These are phyloP conservation scores for Plasmodium knowlesi DNA, from an alignment of 169 alveolate species.

Conservation along the genomic window DNA sequence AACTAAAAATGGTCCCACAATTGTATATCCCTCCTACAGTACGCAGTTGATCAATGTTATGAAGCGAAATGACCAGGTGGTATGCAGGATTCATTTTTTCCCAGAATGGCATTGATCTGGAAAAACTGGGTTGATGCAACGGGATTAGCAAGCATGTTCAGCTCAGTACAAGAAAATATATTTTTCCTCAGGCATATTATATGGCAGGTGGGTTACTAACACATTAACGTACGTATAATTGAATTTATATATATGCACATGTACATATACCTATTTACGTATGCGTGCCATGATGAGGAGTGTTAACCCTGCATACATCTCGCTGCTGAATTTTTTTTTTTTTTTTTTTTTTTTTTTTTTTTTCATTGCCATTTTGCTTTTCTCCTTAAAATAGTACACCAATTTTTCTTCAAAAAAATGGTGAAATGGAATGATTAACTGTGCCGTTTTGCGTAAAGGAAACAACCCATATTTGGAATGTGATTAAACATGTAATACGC, in stretches of 20 bases:
- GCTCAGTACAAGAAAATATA: background rate
- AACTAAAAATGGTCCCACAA: background rate
- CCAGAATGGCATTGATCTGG: background rate
- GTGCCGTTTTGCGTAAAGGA: background rate
- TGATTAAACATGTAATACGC: background rate
- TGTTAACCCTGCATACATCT: background rate
- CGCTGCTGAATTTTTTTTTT: background rate
- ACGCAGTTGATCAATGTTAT: background rate
- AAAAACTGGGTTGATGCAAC: background rate
- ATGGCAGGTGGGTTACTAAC: background rate
- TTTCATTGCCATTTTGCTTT: background rate
- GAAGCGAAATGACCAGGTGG: background rate
- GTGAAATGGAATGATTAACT: background rate
- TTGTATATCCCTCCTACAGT: background rate
- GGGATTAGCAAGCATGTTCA: background rate
- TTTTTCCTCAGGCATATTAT: background rate
- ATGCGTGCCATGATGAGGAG: background rate
- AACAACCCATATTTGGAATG: background rate
- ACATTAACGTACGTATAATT: background rate
- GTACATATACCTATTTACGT: background rate
- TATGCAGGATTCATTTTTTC: background rate
- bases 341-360: slow-evolving; percentile 2
- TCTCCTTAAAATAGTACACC: slow-evolving; percentile 2
- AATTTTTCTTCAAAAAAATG: background rate
- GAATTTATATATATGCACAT: background rate